Evolutionary conservation across 495 filamentous ascomycete species (phyloP).

Genomic region (Coniosporium apollinis): DNA sequence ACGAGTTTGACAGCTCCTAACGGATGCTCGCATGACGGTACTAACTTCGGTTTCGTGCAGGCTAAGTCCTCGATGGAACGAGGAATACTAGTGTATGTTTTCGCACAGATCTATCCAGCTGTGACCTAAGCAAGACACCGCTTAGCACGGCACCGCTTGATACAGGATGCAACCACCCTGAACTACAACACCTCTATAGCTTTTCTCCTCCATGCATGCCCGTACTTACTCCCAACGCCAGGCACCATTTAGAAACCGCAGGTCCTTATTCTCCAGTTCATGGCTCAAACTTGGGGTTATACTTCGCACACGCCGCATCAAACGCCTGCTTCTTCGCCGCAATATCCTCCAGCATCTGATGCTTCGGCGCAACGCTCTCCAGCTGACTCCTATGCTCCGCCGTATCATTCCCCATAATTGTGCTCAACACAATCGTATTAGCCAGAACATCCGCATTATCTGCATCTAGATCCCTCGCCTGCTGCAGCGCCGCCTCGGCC

Average conservation of each 20-base stretch:
- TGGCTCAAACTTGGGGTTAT: constrained; percentile 23
- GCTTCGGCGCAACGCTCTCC: constrained; percentile 13
- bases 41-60: too few species aligned
- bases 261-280: constrained; percentile 7
- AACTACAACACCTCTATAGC: too few species aligned
- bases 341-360: constrained; percentile 18
- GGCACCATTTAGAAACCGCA: not conserved
- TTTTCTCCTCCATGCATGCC: too few species aligned
- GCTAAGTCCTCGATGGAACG: too few species aligned
- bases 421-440: constrained; percentile 62
- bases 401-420: constrained; percentile 53
- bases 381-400: constrained; percentile 30
- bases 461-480: constrained; percentile 60
- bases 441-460: constrained; percentile 56
- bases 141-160: too few species aligned
- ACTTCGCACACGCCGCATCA: constrained; percentile 21
- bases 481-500: constrained; percentile 68
- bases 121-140: too few species aligned
- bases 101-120: too few species aligned
- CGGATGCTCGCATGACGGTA: too few species aligned
- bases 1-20: too few species aligned
- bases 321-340: constrained; percentile 24
- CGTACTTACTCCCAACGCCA: too few species aligned
- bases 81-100: too few species aligned
- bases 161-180: too few species aligned